Evolutionary conservation across 805 yeast genomes (phyloP).

Genomic region (Starmerella bacillaris): DNA sequence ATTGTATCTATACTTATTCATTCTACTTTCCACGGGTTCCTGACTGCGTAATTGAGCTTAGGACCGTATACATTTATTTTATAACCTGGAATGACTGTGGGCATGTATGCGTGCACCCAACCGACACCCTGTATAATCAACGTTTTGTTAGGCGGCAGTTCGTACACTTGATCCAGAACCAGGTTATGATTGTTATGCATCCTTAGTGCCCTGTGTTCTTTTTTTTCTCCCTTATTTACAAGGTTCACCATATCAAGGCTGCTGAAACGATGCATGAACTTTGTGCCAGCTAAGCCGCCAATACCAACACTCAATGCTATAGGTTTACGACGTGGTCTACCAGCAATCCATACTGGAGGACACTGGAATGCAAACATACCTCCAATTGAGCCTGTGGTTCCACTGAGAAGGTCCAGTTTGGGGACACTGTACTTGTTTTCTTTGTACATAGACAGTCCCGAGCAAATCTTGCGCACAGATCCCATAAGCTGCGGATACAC

Average conservation of each 20-base stretch:
- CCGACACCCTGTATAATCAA: too few relatives aligned
- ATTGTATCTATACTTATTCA: too few relatives aligned
- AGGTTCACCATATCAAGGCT: slow-evolving; percentile 17
- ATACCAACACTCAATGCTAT: slow-evolving; percentile 17
- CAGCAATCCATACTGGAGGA: slow-evolving; percentile 7
- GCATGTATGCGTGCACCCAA: too few relatives aligned
- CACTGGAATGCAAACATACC: slow-evolving; percentile 21
- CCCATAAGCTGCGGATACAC: slow-evolving; percentile 11
- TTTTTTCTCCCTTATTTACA: too few relatives aligned
- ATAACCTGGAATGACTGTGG: too few relatives aligned
- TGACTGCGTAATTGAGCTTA: too few relatives aligned
- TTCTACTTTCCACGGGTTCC: too few relatives aligned
- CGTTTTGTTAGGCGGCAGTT: too few relatives aligned
- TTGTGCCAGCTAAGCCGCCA: slow-evolving; percentile 15
- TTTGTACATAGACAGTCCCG: slow-evolving; percentile 15
- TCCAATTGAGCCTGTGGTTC: slow-evolving; percentile 22
- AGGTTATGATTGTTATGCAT: too few relatives aligned
- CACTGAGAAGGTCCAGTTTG: slow-evolving; percentile 18
- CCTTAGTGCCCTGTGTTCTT: too few relatives aligned
- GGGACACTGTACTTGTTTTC: slow-evolving; percentile 12
- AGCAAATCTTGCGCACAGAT: slow-evolving; percentile 14
- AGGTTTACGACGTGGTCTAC: slow-evolving; percentile 7
- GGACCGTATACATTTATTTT: too few relatives aligned
- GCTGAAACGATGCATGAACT: slow-evolving; percentile 12
- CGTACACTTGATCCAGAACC: too few relatives aligned